Base-by-base conservation (phyloP, 192 early-diverging fungal genomes). In the Coemansia reversa region DNA sequence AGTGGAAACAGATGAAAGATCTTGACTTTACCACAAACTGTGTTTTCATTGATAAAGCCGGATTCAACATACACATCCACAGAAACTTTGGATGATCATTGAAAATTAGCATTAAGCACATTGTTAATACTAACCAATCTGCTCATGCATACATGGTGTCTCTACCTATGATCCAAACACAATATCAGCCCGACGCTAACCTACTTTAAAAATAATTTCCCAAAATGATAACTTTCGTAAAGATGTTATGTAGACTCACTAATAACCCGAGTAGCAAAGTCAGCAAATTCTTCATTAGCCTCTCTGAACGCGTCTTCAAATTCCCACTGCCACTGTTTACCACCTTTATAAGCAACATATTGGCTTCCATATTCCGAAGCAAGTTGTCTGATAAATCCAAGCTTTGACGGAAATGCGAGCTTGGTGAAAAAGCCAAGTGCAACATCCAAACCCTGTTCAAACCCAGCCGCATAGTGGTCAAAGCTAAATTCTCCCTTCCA, bases 211-310 rank as follows among this genome's bases (percentile, higher is more conserved):
- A n/a, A n/a, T n/a, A n/a, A n/a, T n/a, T n/a, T n/a, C n/a, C n/a
- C n/a, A n/a, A n/a, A n/a, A n/a, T n/a, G n/a, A n/a, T n/a, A 9
- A 39, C 8, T 39, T 12, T 9, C 12, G 9, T 33, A 25, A 39
- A 12, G 22, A 32, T 56, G 12, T 14, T 14, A 42, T 24, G 16
- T 47, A 47, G 25, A 59, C 11, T 4, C 45, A 9, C 11, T 16
- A 59, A 39, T 18, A n/a, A 19, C 12, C 22, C 35, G 8, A 47
- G 25, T 50, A 19, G 27, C 59, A 61, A 49, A 61, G 14, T 48
- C 59, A n/a, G 27, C 35, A 64, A 64, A 64, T 39, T 64, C 62
- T 14, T 64, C 51, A 20, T 55, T 29, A 8, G 62, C 62, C 22
- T 64, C 62, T 39, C 62, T 35, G 24, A 64, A 64, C 7, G 42